These are phyloP conservation scores for Volvox carteri DNA, from an alignment of 163 green algal species.

Conservation along the genomic window DNA sequence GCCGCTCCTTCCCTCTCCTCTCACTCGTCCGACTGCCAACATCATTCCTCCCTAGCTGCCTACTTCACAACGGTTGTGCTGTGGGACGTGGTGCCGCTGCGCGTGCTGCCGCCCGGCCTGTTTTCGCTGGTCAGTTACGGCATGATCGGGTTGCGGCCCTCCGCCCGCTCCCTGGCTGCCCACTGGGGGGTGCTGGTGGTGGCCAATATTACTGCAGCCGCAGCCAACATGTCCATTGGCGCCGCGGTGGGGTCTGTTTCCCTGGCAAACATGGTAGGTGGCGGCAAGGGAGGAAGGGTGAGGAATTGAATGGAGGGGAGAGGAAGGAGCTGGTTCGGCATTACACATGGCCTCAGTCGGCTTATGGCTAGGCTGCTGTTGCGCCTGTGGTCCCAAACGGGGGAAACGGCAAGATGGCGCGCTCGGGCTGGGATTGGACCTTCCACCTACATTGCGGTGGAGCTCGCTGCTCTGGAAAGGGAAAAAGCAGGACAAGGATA, in stretches of 20 bases:
- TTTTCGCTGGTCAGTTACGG: conserved; percentile 75
- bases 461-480: too few species aligned
- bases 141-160: conserved; percentile 74
- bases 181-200: conserved; percentile 70
- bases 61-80: conserved; percentile 81
- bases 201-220: conserved; percentile 72
- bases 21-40: not conserved
- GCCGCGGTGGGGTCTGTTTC: conserved; percentile 71
- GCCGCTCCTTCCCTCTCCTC: not conserved
- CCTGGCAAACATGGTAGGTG: conserved; percentile 75
- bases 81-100: conserved; percentile 81
- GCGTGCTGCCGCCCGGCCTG: conserved; percentile 74
- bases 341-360: too few species aligned
- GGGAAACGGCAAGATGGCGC: too few species aligned
- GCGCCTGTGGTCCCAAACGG: too few species aligned
- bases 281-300: not conserved
- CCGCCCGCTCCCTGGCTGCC: not conserved
- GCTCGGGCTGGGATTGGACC: too few species aligned
- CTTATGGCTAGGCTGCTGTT: too few species aligned
- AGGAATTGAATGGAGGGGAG: not conserved
- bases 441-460: too few species aligned
- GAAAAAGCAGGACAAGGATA: too few species aligned
- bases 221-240: conserved; percentile 70
- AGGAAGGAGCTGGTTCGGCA: not conserved
- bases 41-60: conserved; percentile 32